Evolutionary conservation across 495 filamentous ascomycete genomes (phyloP).

Genomic region (Aspergillus baeticus): DNA sequence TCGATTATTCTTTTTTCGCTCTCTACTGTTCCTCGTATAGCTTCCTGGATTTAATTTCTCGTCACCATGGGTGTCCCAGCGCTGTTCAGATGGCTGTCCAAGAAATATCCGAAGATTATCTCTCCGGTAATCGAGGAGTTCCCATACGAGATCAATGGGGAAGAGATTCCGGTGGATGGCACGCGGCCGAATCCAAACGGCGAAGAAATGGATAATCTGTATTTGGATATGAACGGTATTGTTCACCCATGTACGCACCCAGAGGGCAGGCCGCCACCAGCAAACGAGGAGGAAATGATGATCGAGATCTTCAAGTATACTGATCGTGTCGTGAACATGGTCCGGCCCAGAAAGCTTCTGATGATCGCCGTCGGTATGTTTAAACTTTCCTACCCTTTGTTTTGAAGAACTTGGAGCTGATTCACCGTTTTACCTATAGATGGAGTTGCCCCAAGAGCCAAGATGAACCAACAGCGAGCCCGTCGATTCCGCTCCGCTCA

Average conservation of each 20-base stretch:
- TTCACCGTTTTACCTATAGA: conserved; percentile 48
- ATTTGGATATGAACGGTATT: conserved; percentile 99
- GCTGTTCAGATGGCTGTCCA: conserved; percentile 89
- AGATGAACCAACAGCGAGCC: conserved; percentile 97
- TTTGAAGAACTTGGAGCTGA: neutral
- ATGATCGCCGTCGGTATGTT: conserved; percentile 95
- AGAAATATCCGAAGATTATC: conserved; percentile 96
- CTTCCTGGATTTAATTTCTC: conserved; percentile 6
- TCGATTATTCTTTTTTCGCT: conserved; percentile 5
- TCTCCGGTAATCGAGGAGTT: conserved; percentile 84
- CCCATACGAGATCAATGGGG: conserved; percentile 73
- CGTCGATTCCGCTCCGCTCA: conserved; percentile 89
- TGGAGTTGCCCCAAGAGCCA: conserved; percentile 89
- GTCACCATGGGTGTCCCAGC: conserved; percentile 89
- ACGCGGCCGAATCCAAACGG: conserved; percentile 92
- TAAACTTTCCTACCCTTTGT: neutral
- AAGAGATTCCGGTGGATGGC: conserved; percentile 77
- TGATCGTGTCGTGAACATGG: conserved; percentile 97
- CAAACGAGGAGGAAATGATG: conserved; percentile 99
- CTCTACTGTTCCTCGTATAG: neutral
- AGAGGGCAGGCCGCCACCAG: conserved; percentile 86
- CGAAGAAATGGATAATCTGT: conserved; percentile 96
- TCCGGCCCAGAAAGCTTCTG: conserved; percentile 87
- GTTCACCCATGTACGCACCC: conserved; percentile 99
- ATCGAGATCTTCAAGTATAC: conserved; percentile 95